phyloP scores from a whole-genome alignment of 306 rosid genomes.

The Sicyos baderoa region DNA sequence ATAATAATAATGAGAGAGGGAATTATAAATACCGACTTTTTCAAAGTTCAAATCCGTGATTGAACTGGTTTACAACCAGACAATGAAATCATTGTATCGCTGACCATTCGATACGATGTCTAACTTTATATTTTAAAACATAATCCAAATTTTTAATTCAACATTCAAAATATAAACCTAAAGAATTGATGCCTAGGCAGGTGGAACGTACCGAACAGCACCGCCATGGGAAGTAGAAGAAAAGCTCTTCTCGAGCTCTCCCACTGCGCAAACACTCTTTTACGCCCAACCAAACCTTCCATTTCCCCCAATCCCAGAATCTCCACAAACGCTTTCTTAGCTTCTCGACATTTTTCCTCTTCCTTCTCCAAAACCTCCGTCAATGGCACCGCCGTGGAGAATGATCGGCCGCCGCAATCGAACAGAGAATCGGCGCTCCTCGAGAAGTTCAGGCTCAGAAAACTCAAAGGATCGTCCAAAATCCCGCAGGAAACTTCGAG shows the following conservation, averaged over 20 bases:
- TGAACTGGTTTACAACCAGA: no score
- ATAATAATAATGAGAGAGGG: no score
- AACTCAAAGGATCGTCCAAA: conserved; percentile 12
- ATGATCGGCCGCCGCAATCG: conserved; percentile 11
- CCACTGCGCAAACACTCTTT: not conserved
- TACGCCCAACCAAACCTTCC: not conserved
- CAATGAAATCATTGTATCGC: no score
- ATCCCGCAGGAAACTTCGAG: not conserved
- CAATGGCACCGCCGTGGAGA: not conserved
- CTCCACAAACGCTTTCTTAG: not conserved
- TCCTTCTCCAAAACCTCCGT: not conserved
- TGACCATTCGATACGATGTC: no score
- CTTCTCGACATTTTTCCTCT: not conserved
- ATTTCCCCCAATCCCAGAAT: not conserved
- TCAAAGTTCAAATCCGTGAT: no score
- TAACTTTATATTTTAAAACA: no score
- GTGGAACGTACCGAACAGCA: not conserved
- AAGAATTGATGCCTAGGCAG: not conserved
- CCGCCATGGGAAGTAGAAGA: conserved; percentile 25
- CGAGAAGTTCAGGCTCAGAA: conserved; percentile 22
- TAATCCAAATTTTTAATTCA: no score
- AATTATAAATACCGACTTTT: no score
- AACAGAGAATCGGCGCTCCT: conserved; percentile 19
- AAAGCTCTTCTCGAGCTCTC: conserved; percentile 20
- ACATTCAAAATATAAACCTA: no score